A percentile compares a stretch with the other conserved stretches of the same genome.
phyloP scores from a whole-genome alignment of 75 land plant genomes.

The Selaginella moellendorffii region DNA sequence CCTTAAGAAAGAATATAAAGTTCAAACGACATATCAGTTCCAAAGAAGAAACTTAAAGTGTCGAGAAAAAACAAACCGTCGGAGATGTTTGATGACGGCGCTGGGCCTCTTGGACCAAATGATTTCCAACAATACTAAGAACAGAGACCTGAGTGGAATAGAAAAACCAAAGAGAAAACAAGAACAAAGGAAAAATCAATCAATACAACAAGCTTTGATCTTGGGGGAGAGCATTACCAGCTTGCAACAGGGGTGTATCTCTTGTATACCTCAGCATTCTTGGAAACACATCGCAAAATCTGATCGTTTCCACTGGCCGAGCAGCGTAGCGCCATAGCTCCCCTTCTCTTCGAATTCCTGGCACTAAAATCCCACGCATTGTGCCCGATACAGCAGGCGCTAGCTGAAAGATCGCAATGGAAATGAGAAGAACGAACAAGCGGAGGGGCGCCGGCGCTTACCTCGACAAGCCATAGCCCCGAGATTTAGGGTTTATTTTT shows the following conservation, averaged over 20 bases:
- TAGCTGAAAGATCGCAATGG: no score
- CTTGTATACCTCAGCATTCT: constrained; percentile 14
- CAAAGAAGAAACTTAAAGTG: not conserved
- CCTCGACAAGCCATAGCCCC: no score
- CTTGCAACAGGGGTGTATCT: not conserved
- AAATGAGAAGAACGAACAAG: no score
- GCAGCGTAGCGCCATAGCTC: no score
- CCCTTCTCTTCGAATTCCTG: no score
- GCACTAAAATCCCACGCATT: no score
- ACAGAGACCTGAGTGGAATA: constrained; percentile 34
- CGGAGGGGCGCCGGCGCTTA: no score
- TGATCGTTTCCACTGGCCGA: no score
- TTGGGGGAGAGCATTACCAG: not conserved
- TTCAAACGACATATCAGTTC: not conserved
- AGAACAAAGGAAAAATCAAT: not conserved
- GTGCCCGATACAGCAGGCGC: no score
- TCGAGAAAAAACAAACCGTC: constrained; percentile 14
- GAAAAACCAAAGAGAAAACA: not conserved
- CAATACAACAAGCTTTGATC: not conserved
- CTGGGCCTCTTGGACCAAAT: constrained; percentile 30
- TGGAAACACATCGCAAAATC: constrained; percentile 15
- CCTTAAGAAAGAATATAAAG: constrained; percentile 10
- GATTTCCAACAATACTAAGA: constrained; percentile 26
- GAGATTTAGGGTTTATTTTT: no score
- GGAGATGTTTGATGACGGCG: constrained; percentile 29